Evolutionary conservation across 2,329 filamentous ascomycete species (phyloP).

Genomic region (Pseudopithomyces maydicus): DNA sequence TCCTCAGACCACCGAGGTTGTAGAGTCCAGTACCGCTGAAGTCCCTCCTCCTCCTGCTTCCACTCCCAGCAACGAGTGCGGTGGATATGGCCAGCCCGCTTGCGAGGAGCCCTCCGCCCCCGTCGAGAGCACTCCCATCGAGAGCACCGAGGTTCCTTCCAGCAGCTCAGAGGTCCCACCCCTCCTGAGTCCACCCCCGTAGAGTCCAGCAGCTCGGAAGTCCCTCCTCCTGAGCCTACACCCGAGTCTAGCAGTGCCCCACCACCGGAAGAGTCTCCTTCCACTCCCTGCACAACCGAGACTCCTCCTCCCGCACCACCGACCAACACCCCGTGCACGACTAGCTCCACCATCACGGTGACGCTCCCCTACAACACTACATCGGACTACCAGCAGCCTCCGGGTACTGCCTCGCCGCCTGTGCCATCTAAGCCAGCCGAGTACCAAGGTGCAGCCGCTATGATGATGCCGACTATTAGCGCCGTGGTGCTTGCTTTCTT

Average conservation of each 20-base stretch:
- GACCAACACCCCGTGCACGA: background rate
- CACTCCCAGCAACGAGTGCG: background rate
- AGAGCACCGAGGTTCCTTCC: background rate
- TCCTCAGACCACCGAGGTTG: background rate
- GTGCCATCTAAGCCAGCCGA: background rate
- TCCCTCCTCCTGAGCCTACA: slow-evolving; percentile 3
- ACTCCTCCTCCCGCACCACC: slow-evolving; percentile 1
- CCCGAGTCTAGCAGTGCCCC: slow-evolving; percentile 2
- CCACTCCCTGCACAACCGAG: slow-evolving; percentile 2
- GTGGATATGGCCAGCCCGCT: background rate
- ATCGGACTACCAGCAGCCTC: background rate
- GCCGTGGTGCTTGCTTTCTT: background rate
- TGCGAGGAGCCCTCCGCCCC: background rate
- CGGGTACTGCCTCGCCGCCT: slow-evolving; percentile 3
- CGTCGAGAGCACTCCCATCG: background rate
- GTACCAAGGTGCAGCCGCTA: background rate
- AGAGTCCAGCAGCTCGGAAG: slow-evolving; percentile 1
- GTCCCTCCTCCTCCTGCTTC: background rate
- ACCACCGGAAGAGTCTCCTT: background rate
- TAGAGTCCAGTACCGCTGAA: background rate
- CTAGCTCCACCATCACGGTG: background rate
- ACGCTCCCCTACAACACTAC: slow-evolving; percentile 7
- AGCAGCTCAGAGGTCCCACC: background rate
- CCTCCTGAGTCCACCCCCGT: background rate
- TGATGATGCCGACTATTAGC: background rate